Evolutionary conservation across 2,329 filamentous ascomycete species (phyloP).

Genomic region (Fusarium sp.): DNA sequence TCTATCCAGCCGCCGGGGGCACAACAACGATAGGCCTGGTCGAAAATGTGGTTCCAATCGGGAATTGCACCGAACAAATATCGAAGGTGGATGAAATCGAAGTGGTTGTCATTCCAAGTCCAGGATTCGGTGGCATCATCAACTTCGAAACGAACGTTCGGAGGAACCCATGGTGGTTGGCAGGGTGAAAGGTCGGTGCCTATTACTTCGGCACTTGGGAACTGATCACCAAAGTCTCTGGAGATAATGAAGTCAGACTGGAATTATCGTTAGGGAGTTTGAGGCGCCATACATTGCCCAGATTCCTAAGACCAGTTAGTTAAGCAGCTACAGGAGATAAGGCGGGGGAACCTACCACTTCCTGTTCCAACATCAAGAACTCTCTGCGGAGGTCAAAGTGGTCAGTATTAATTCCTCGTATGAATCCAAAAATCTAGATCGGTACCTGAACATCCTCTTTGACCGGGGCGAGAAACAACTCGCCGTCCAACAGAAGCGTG

Average conservation of each 20-base stretch:
- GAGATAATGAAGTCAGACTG: rapidly evolving
- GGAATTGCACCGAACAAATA: slow-evolving; percentile 39
- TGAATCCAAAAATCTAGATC: too few relatives aligned
- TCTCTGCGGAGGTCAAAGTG: not conserved
- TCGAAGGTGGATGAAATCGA: slow-evolving; percentile 38
- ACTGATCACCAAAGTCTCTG: slow-evolving; percentile 40
- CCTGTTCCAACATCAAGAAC: slow-evolving; percentile 30
- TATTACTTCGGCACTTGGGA: slow-evolving; percentile 21
- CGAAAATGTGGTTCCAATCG: slow-evolving; percentile 32
- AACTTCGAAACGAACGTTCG: slow-evolving; percentile 38
- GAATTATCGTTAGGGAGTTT: rapidly evolving
- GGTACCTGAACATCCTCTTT: slow-evolving; percentile 2
- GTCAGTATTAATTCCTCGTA: not conserved
- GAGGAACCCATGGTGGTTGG: slow-evolving; percentile 39
- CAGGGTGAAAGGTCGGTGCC: slow-evolving; percentile 41
- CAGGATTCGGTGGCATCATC: slow-evolving; percentile 33
- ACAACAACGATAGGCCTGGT: slow-evolving; percentile 39
- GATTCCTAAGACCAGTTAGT: not conserved
- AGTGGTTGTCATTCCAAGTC: slow-evolving; percentile 31
- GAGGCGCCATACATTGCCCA: slow-evolving; percentile 10
- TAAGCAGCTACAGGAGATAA: rapidly evolving
- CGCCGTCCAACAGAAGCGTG: slow-evolving; percentile 7
- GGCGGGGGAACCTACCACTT: not conserved
- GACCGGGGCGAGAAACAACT: slow-evolving; percentile 13
- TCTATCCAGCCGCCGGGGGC: slow-evolving; percentile 38